Evolutionary conservation across 2,329 filamentous ascomycete genomes (phyloP).

Genomic region (Blastomyces parvus): DNA sequence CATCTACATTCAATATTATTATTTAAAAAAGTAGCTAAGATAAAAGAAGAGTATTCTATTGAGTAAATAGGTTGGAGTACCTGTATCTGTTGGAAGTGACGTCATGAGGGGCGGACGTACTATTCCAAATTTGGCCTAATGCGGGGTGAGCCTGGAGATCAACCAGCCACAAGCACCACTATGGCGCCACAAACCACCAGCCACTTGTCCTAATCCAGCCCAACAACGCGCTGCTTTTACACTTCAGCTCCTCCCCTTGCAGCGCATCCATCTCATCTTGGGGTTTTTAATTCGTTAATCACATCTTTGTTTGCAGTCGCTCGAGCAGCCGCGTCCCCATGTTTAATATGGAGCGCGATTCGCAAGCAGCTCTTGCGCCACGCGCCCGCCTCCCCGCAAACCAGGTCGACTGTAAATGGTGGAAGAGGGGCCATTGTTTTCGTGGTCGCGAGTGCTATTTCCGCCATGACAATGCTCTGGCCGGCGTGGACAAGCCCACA

Average conservation of each 20-base stretch:
- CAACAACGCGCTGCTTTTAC: constrained; percentile 3
- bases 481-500: constrained; percentile 13
- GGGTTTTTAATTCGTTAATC: neutral
- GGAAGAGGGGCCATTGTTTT: constrained; percentile 20
- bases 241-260: too few relatives aligned
- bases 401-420: constrained; percentile 22
- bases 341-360: constrained; percentile 3
- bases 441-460: constrained; percentile 20
- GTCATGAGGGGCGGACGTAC: too few relatives aligned
- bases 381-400: constrained; percentile 9
- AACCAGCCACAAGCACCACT: too few relatives aligned
- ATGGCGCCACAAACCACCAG: neutral
- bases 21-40: too few relatives aligned
- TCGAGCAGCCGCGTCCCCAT: neutral
- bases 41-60: too few relatives aligned
- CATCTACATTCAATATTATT: too few relatives aligned
- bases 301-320: neutral
- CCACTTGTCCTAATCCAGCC: neutral
- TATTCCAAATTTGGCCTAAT: neutral
- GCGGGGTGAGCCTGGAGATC: too few relatives aligned
- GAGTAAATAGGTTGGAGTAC: too few relatives aligned
- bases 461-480: constrained; percentile 18
- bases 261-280: neutral
- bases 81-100: too few relatives aligned
- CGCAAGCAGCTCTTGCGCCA: neutral